Base-by-base conservation (phyloP, 2,329 filamentous ascomycete genomes). In the Arthrocladium fulminans region DNA sequence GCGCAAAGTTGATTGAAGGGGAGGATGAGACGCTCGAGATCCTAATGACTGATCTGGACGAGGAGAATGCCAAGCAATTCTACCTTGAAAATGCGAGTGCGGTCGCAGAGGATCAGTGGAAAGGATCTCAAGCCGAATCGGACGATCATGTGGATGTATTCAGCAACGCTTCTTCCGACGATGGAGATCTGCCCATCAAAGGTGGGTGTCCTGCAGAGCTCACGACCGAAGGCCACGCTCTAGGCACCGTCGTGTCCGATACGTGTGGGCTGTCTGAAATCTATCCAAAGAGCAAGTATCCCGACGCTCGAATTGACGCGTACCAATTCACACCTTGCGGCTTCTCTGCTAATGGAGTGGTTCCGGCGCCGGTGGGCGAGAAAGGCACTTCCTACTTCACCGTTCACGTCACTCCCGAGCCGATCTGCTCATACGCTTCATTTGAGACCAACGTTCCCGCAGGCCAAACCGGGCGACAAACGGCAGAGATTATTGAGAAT, bases 361-460 rank as follows among this genome's bases (percentile, higher is more conserved):
- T 98, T 35, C 92, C 92, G 5, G 83, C 88, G 42, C 81, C 86
- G 0, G 71, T 77, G 12, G 71, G 73, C 51, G 62, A 70, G 27
- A 72, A 68, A 51, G 71, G 77, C 3, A 84, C 80, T 34, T 88
- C 97, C 69, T 98, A 98, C 72, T 98, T 96, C 70, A 98, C 90
- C 1, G 92, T 98, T 20, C 92, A 98, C 63, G 92, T 98, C 57
- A 98, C 92, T 0, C 92, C 92, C 0, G 92, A 98, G 74, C 88
- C 90, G 12, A 82, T 95, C 61, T 98, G 90, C 73, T 96, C 89
- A 3, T 98, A 94, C 65, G 92, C 92, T 29, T 96, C 88, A 1
- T 98, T 98, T 63, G 92, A 98, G 74, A 97, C 92, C 57, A 98
- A 97, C 59, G 90, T 98, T 3, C 92, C 92, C 1, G 85, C 88